Evolutionary conservation across 73 alveolate species (phyloP).

Genomic region (Paramecium sonneborni): DNA sequence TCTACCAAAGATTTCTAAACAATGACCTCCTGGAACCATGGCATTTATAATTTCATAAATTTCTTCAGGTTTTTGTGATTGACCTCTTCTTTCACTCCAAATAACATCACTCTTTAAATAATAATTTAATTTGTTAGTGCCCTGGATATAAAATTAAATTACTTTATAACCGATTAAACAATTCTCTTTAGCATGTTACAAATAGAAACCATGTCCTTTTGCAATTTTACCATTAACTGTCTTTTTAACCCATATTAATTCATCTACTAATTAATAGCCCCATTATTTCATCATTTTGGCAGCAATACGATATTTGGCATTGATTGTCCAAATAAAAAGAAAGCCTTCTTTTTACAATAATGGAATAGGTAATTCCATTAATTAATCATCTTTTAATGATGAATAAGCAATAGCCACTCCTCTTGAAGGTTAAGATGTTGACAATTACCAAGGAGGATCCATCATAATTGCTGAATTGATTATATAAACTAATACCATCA

Average conservation of each 20-base stretch:
- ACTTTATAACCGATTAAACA: constrained; percentile 81
- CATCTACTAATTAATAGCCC: constrained; percentile 84
- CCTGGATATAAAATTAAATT: constrained; percentile 66
- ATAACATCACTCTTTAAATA: constrained; percentile 73
- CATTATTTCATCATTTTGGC: constrained; percentile 72
- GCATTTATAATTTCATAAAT: constrained; percentile 82
- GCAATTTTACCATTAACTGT: constrained; percentile 82
- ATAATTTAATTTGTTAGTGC: constrained; percentile 30
- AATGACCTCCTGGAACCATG: constrained; percentile 79
- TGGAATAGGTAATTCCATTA: constrained; percentile 67
- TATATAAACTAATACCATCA: constrained; percentile 61
- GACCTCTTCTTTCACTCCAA: constrained; percentile 78
- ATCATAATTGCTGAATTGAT: constrained; percentile 73
- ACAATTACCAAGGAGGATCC: constrained; percentile 93
- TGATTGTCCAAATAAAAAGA: constrained; percentile 84
- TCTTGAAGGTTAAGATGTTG: constrained; percentile 80
- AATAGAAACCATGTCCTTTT: constrained; percentile 84
- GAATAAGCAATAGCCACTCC: constrained; percentile 85
- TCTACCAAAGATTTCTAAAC: constrained; percentile 86
- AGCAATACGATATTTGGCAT: constrained; percentile 79
- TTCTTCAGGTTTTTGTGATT: constrained; percentile 87
- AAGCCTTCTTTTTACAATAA: constrained; percentile 76
- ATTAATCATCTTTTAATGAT: constrained; percentile 73
- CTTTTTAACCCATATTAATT: constrained; percentile 83
- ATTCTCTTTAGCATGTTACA: constrained; percentile 87